Conservation (phyloP, 805 yeast genomes). For the Yarrowia sp. region DNA sequence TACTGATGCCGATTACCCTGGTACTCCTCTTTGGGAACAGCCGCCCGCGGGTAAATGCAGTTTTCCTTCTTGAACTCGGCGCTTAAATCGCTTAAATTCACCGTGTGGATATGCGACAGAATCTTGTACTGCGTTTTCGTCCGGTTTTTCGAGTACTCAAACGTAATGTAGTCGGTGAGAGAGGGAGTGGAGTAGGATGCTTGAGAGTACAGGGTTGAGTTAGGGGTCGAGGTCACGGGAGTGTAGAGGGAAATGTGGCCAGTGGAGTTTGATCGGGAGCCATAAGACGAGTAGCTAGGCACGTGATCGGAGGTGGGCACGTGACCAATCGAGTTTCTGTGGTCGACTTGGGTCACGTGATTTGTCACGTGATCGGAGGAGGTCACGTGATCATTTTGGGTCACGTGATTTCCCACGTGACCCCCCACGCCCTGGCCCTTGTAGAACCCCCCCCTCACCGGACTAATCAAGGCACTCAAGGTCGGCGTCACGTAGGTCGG, state of each 20-base stretch:
- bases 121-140: constrained; percentile 47
- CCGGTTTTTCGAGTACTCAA: constrained; percentile 49
- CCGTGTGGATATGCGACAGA: constrained; percentile 50
- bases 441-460: constrained; percentile 3
- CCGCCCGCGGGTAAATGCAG: constrained; percentile 60
- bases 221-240: background rate
- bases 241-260: background rate
- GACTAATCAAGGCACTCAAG: background rate
- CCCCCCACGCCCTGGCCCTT: background rate
- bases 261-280: background rate
- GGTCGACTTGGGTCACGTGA: too few species aligned
- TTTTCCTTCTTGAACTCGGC: constrained; percentile 52
- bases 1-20: constrained; percentile 56
- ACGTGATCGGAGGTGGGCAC: background rate
- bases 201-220: background rate
- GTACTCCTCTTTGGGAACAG: constrained; percentile 54
- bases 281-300: background rate
- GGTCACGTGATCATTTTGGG: too few species aligned
- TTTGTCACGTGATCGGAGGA: too few species aligned
- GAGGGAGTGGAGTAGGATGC: constrained; percentile 7
- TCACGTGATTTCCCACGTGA: too few species aligned
- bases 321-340: too few species aligned
- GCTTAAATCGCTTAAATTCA: constrained; percentile 45
- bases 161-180: constrained; percentile 44
- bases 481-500: constrained; percentile 14